phyloP scores from a whole-genome alignment of 805 yeast genomes.

The Lipomyces spencermartinsiae region DNA sequence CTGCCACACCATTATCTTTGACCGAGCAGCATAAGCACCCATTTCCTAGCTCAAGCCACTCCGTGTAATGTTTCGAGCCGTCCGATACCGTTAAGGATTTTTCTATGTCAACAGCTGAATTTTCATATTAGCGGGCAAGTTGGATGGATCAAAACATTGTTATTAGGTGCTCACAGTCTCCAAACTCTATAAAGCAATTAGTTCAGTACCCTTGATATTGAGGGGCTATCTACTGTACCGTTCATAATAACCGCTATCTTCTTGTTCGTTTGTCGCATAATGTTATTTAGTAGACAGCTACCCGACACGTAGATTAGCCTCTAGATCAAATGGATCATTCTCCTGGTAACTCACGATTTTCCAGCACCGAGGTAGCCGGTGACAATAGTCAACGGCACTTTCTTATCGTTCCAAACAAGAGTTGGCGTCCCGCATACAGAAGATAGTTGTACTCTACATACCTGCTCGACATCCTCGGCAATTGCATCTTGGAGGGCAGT shows the following conservation, averaged over 20 bases:
- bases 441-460: neutral
- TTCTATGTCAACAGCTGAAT: constrained; percentile 84
- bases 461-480: neutral
- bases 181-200: constrained; percentile 38
- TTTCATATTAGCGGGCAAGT: constrained; percentile 21
- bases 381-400: constrained; percentile 88
- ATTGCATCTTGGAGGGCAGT: neutral
- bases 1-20: constrained; percentile 91
- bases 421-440: neutral
- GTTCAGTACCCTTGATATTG: neutral
- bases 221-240: constrained; percentile 47
- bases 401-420: constrained; percentile 41
- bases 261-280: constrained; percentile 72
- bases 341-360: constrained; percentile 56
- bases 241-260: constrained; percentile 88
- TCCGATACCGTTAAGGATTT: constrained; percentile 76
- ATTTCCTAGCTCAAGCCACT: constrained; percentile 95
- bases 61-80: constrained; percentile 67
- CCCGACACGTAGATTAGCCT: neutral
- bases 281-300: constrained; percentile 71
- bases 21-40: constrained; percentile 98
- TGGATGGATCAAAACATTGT: neutral
- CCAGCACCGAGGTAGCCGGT: constrained; percentile 97
- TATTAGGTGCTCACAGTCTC: constrained; percentile 38
- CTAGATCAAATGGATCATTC: neutral